These are phyloP conservation scores for Discostella pseudostelligera DNA, from an alignment of 108 stramenopile genomes.

Conservation along the genomic window DNA sequence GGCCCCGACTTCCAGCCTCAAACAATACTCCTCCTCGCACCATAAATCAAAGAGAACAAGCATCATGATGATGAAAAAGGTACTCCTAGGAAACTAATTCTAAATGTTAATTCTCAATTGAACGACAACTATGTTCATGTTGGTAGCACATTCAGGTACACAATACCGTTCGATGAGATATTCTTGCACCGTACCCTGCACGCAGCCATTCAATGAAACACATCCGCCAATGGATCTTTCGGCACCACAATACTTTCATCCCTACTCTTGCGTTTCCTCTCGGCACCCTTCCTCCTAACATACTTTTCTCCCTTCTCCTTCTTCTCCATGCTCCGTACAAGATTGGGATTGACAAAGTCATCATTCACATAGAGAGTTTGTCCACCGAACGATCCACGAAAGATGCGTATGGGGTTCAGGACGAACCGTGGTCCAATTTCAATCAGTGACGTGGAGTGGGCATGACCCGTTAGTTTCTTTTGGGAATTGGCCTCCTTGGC, in stretches of 20 bases:
- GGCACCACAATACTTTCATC: conserved; percentile 69
- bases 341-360: conserved; percentile 93
- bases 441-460: conserved; percentile 84
- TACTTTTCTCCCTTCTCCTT: conserved; percentile 79
- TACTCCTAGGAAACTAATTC: too few relatives aligned
- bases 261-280: conserved; percentile 75
- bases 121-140: too few relatives aligned
- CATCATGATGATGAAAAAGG: too few relatives aligned
- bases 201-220: conserved; percentile 55
- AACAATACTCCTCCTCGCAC: too few relatives aligned
- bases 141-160: too few relatives aligned
- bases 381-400: conserved; percentile 97
- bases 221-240: conserved; percentile 78
- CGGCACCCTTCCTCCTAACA: conserved; percentile 71
- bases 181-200: too few relatives aligned
- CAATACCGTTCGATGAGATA: too few relatives aligned
- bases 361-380: conserved; percentile 93
- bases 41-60: too few relatives aligned
- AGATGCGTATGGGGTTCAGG: conserved; percentile 95
- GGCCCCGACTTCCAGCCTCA: too few relatives aligned
- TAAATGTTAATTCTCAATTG: too few relatives aligned
- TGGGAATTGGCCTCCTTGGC: conserved; percentile 75
- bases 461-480: conserved; percentile 76
- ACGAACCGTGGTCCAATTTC: conserved; percentile 99
- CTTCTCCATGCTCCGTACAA: conserved; percentile 72